Conservation (phyloP, 108 stramenopile genomes). For the Heterococcus sp. region DNA sequence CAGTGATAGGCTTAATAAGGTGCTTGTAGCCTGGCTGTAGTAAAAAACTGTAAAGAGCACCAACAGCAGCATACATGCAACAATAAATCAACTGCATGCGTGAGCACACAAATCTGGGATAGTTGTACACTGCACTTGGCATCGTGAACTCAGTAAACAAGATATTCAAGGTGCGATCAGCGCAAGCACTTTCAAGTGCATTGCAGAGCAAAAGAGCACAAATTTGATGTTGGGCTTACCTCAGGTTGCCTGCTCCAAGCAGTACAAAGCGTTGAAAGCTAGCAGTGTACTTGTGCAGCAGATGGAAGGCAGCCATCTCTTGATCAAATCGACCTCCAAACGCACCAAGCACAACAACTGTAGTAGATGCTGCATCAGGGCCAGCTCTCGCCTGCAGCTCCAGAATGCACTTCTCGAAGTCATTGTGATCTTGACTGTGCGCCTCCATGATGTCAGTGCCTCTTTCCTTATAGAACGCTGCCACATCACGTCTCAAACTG, state of each 20-base stretch:
- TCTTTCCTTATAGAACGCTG: conserved; percentile 24
- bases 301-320: conserved; percentile 53
- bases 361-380: background rate
- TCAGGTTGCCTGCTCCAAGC: conserved; percentile 40
- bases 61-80: no score
- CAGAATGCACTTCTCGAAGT: conserved; percentile 73
- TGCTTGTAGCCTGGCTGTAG: conserved; percentile 39
- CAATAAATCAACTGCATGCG: no score
- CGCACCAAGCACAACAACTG: conserved; percentile 50
- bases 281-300: conserved; percentile 45
- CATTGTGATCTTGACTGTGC: conserved; percentile 72
- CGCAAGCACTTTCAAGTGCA: no score
- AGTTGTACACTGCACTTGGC: no score
- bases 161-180: no score
- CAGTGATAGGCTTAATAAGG: conserved; percentile 4
- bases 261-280: conserved; percentile 46
- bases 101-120: no score
- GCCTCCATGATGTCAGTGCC: conserved; percentile 7
- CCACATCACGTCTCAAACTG: conserved; percentile 69
- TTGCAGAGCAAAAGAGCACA: no score
- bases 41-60: conserved; percentile 15
- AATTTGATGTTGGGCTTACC: background rate
- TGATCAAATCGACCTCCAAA: conserved; percentile 57
- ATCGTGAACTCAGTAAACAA: no score
- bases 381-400: background rate